Conservation (phyloP, 164 flowering plant genomes). For the Piper longum region DNA sequence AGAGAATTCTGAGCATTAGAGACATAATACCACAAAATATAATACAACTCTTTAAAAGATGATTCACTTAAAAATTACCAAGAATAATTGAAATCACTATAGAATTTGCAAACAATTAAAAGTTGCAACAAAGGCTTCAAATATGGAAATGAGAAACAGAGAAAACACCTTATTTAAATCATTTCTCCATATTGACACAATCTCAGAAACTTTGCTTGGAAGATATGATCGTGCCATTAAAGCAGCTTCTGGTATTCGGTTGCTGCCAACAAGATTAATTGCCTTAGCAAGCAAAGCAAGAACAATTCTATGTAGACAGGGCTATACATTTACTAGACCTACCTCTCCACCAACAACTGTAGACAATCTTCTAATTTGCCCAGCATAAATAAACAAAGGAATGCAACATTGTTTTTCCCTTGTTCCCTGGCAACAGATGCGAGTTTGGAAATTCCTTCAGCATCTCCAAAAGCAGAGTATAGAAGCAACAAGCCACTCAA, state of each 20-base stretch:
- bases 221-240: conserved; percentile 97
- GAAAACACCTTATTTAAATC: conserved; percentile 70
- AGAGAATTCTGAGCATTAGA: too few species aligned
- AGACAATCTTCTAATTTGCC: conserved; percentile 94
- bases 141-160: too few species aligned
- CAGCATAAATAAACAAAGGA: conserved; percentile 80
- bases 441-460: conserved; percentile 71
- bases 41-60: too few species aligned
- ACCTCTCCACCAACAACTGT: conserved; percentile 92
- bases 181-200: conserved; percentile 80
- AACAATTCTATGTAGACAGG: background rate
- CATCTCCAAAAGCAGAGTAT: conserved; percentile 90
- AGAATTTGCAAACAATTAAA: too few species aligned
- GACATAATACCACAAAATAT: too few species aligned
- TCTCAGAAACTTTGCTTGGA: conserved; percentile 97
- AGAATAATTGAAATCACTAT: too few species aligned
- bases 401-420: conserved; percentile 95
- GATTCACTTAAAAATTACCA: too few species aligned
- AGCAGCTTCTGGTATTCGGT: conserved; percentile 99
- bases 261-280: conserved; percentile 36
- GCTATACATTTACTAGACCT: background rate
- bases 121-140: background rate
- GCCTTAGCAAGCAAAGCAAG: background rate
- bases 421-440: conserved; percentile 80
- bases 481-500: conserved; percentile 88